Conservation (phyloP, 495 filamentous ascomycete species). For the Xylaria intraflava region DNA sequence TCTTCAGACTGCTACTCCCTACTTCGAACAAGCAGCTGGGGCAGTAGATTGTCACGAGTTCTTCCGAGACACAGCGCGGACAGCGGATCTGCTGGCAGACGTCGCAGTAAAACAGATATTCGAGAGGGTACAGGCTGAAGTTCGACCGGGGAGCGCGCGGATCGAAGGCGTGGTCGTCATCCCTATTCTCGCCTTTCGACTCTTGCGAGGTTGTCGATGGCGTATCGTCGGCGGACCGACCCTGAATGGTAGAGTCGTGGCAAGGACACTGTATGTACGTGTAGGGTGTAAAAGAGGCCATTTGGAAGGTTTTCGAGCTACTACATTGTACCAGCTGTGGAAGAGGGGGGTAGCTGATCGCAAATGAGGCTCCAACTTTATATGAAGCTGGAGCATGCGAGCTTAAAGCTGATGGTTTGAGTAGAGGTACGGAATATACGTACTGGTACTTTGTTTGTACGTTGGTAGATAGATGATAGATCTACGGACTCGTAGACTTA, state of each 20-base stretch:
- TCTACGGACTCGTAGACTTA: too few species aligned
- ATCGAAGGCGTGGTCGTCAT: conserved; percentile 78
- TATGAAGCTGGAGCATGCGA: background rate
- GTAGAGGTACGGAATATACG: too few species aligned
- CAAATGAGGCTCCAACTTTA: background rate
- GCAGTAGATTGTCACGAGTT: conserved; percentile 90
- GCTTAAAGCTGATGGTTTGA: background rate
- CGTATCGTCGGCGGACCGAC: conserved; percentile 36
- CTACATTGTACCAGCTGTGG: conserved; percentile 21
- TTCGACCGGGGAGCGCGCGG: conserved; percentile 75
- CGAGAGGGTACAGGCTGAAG: conserved; percentile 87
- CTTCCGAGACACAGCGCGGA: conserved; percentile 82
- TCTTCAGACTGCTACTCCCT: conserved; percentile 79
- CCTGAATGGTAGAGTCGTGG: conserved; percentile 49
- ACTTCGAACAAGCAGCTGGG: conserved; percentile 96
- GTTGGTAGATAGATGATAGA: too few species aligned
- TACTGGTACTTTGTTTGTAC: too few species aligned
- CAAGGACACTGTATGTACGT: conserved; percentile 91
- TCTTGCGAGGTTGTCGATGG: conserved; percentile 28
- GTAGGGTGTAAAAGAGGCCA: conserved; percentile 78
- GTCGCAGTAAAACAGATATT: conserved; percentile 90
- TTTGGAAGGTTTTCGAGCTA: conserved; percentile 30
- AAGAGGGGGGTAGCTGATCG: background rate
- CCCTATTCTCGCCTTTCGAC: conserved; percentile 56
- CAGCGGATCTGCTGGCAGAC: conserved; percentile 95